A percentile compares a stretch with the other conserved stretches of the same genome.
Evolutionary conservation across 2,329 filamentous ascomycete species (phyloP).

Genomic region (Arthrobotrys megalospora): DNA sequence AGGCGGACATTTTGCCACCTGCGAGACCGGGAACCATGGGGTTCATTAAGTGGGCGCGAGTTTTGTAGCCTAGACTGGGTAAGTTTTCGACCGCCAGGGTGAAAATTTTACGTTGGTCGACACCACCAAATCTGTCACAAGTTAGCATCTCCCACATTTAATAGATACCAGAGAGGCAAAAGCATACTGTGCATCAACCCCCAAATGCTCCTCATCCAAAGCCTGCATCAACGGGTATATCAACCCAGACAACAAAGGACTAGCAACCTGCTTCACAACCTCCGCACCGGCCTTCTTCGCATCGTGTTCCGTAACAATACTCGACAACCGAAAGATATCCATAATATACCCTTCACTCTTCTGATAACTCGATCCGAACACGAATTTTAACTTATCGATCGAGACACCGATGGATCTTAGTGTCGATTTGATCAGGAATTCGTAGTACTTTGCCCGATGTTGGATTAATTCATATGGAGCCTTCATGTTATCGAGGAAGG

Average conservation of each 20-base stretch:
- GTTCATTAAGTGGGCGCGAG: slow-evolving; percentile 82
- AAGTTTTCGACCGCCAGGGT: slow-evolving; percentile 86
- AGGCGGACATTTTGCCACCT: slow-evolving; percentile 67
- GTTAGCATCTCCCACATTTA: neutral
- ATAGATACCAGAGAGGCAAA: neutral
- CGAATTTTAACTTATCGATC: slow-evolving; percentile 83
- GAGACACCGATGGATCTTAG: slow-evolving; percentile 84
- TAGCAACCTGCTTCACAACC: slow-evolving; percentile 90
- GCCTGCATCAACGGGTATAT: slow-evolving; percentile 91
- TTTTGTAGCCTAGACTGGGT: slow-evolving; percentile 86
- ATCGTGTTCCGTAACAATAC: slow-evolving; percentile 81
- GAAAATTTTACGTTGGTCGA: slow-evolving; percentile 92
- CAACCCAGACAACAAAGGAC: slow-evolving; percentile 80
- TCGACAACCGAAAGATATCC: slow-evolving; percentile 85
- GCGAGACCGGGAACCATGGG: slow-evolving; percentile 89
- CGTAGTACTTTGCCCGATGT: slow-evolving; percentile 86
- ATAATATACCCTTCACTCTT: slow-evolving; percentile 81
- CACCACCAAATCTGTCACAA: slow-evolving; percentile 68
- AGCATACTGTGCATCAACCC: slow-evolving; percentile 82
- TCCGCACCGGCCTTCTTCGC: slow-evolving; percentile 93
- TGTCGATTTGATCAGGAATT: slow-evolving; percentile 79
- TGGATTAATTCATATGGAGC: slow-evolving; percentile 90
- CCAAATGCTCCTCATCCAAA: slow-evolving; percentile 89
- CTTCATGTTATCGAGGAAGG: slow-evolving; percentile 86
- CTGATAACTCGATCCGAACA: slow-evolving; percentile 88